Evolutionary conservation across 805 yeast species (phyloP).

Genomic region (Candida dendrica): DNA sequence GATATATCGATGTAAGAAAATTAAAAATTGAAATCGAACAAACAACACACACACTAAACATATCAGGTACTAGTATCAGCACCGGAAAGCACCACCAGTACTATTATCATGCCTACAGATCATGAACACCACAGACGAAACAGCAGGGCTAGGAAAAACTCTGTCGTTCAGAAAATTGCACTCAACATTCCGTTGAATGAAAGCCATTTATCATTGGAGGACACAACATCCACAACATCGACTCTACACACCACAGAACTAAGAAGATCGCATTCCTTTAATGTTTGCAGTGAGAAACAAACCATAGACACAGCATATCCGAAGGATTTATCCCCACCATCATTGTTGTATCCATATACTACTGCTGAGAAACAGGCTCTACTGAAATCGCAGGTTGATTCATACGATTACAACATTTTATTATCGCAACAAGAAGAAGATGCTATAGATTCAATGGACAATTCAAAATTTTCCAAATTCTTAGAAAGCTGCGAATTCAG

Average conservation of each 20-base stretch:
- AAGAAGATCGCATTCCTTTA: slow-evolving; percentile 12
- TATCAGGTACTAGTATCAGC: too few relatives aligned
- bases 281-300: neutral
- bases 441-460: slow-evolving; percentile 29
- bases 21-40: too few relatives aligned
- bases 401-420: slow-evolving; percentile 35
- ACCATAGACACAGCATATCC: neutral
- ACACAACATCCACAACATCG: neutral
- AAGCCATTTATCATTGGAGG: slow-evolving; percentile 2
- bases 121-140: slow-evolving; percentile 4
- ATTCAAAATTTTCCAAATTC: slow-evolving; percentile 22
- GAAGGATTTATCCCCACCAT: neutral
- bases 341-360: slow-evolving; percentile 19
- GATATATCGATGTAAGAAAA: too few relatives aligned
- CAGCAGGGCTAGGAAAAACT: slow-evolving; percentile 44
- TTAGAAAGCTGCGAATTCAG: slow-evolving; percentile 26
- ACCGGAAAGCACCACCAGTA: neutral
- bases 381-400: slow-evolving; percentile 29
- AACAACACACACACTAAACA: neutral
- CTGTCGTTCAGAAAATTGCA: slow-evolving; percentile 59
- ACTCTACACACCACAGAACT: slow-evolving; percentile 2
- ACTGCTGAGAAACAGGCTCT: slow-evolving; percentile 27
- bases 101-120: slow-evolving; percentile 14
- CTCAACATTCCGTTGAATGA: slow-evolving; percentile 38
- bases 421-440: slow-evolving; percentile 33